A percentile compares a stretch with the other conserved stretches of the same genome.
These are phyloP conservation scores for Trypanosoma mega DNA, from an alignment of 208 protist genomes.

Conservation along the genomic window DNA sequence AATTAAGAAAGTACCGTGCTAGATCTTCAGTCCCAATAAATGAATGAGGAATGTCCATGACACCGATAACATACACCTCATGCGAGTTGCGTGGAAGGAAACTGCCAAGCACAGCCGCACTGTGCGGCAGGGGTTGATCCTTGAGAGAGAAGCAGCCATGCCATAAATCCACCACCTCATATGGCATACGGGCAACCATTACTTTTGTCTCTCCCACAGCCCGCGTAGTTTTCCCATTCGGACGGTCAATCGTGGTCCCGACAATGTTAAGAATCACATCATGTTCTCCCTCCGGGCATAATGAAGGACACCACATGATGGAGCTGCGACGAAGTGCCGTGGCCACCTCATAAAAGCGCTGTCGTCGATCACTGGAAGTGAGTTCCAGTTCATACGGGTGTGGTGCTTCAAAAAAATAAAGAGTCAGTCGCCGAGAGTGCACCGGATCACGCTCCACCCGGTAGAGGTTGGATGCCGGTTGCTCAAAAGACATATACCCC, in stretches of 20 bases:
- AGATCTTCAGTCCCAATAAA: constrained; percentile 52
- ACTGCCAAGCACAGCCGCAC: constrained; percentile 47
- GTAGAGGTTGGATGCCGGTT: constrained; percentile 48
- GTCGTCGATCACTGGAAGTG: constrained; percentile 39
- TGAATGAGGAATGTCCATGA: constrained; percentile 49
- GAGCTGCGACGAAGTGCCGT: constrained; percentile 59
- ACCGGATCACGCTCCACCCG: constrained; percentile 56
- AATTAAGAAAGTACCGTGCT: constrained; percentile 50
- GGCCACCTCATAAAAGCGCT: constrained; percentile 73
- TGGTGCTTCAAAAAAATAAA: constrained; percentile 72
- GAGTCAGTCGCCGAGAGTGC: constrained; percentile 41
- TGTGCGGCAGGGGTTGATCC: constrained; percentile 39
- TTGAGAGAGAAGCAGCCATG: constrained; percentile 76
- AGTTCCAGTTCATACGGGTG: constrained; percentile 79
- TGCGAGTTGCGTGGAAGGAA: constrained; percentile 67
- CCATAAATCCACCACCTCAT: constrained; percentile 83
- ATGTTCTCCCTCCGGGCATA: constrained; percentile 56
- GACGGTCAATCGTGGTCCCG: constrained; percentile 68
- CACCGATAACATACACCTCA: constrained; percentile 73
- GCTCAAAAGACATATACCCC: constrained; percentile 51
- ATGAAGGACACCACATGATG: constrained; percentile 73
- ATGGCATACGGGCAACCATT: constrained; percentile 67
- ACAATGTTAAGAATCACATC: constrained; percentile 58
- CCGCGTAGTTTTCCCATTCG: constrained; percentile 21
- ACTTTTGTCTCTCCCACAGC: constrained; percentile 56